Base-by-base conservation (phyloP, 352 stramenopile genomes). In the Globisporangium spiculum region DNA sequence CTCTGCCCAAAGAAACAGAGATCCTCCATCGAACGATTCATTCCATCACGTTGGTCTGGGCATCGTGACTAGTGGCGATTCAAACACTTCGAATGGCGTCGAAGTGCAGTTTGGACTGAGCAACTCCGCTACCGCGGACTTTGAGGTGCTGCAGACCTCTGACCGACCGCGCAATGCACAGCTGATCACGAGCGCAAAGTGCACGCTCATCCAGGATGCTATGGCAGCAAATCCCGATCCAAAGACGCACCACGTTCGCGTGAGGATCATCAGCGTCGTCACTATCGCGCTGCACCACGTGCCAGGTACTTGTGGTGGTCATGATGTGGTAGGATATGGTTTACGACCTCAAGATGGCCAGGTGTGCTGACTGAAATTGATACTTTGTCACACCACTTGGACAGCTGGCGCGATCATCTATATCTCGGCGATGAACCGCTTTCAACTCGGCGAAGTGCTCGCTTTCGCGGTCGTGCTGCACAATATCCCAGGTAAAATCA, bases 131-230 rank as follows among this genome's bases (percentile, higher is more conserved):
- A 16, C 20, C 30, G 30, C 26, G 30, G 27, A 60, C 18, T 60
- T 60, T 46, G 18, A 60, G 7, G 55, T 60, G 27, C 55, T 60
- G 55, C 55, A 60, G 55, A 46, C 55, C 7, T 46, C 55, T 46
- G 30, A 46, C 2, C 55, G 55, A 27, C 20, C 55, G 55, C 10
- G 30, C 16, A 32, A 27, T 20, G 27, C 30, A 18, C 3, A 60
- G 18, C 20, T 60, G 18, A 27, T 20, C 55, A 60, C 27, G 18
- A 7, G 18, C 54, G 5, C 54, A 12, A 41, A 38, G 54, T 9
- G 2, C 7, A 20, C 30, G 18, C 12, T 32, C 6, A 5, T 20
- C 2, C 1, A 38, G 14, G 55, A 46, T 3, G 4, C 38, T 26
- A 12, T 12, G 27, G 1, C 20, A 10, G 16, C 30, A 27, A 46